Evolutionary conservation across 495 filamentous ascomycete species (phyloP), one percentile per base, ranked within the genome.

Genomic region (Neurospora hispaniola): DNA sequence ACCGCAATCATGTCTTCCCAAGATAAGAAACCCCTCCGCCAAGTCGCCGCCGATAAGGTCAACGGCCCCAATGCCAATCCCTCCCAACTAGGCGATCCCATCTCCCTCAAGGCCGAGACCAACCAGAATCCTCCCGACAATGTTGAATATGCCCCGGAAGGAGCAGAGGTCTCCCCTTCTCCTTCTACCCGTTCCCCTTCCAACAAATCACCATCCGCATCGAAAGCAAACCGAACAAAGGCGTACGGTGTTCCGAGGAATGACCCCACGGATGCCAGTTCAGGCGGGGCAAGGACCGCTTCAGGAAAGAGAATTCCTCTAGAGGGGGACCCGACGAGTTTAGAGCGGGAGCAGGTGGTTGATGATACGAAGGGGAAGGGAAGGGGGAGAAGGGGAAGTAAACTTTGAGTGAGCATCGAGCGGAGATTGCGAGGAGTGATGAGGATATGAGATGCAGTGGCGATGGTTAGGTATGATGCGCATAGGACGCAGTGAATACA

Each of bases 61-160:
- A 75, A 80, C 62, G 80, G 81, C 70, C 71, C 75, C 9, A 46
- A 80, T 10, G 80, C 81, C 69, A 84, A 84, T 72, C 82, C 82
- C 27, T 81, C 78, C 71, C 78, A 79, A 72, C 75, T 84, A 8
- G 82, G 81, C 69, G 84, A 84, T 72, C 82, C 82, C 10, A 79
- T 81, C 72, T 80, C 79, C 42, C 75, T 84, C 23, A 83, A 84
- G 42, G 80, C 80, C 41, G 84, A 85, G 76, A 84, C 80, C 38
- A 79, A 66, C 69, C 71, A 74, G 4, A 27, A 35, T 38, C 16
- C 54, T 18, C 54, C 54, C 31, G 9, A 16, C 2, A 38, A 38
- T 3, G 12, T 66, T 18, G 6, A 66, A 18, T 66, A 66, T 9
- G 27, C 5, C 12, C 54, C 54, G 6, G 54, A 66, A 18, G 54